Percentiles rank a stretch among this genome's conserved stretches.
Conservation (phyloP, 2,329 filamentous ascomycete species). For the Botryotinia globosa region DNA sequence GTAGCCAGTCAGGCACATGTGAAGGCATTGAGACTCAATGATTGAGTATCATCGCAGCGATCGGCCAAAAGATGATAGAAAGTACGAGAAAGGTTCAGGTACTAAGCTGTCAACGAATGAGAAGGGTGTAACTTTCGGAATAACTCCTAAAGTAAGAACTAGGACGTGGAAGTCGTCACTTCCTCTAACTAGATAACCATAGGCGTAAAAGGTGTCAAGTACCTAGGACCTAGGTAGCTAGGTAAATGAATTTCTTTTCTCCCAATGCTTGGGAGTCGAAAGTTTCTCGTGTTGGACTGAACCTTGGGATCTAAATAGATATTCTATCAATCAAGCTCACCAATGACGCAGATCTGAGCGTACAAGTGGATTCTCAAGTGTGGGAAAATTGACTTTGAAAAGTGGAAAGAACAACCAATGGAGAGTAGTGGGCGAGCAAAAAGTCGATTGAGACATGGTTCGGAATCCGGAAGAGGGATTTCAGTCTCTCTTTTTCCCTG, state of each 20-base stretch:
- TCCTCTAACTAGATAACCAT: background rate
- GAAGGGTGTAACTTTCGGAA: background rate
- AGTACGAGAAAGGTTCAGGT: background rate
- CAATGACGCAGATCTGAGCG: constrained; percentile 10
- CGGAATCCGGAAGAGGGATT: constrained; percentile 1
- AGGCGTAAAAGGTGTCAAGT: background rate
- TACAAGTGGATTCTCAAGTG: background rate
- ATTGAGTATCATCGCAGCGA: background rate
- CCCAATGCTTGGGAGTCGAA: background rate
- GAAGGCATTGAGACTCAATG: background rate
- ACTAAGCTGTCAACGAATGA: background rate
- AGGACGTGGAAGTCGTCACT: background rate
- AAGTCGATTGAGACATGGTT: background rate
- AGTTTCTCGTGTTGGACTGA: constrained; percentile 14
- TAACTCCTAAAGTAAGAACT: background rate
- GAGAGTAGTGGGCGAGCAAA: background rate
- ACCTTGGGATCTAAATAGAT: constrained; percentile 12
- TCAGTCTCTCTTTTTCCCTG: background rate
- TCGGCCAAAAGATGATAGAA: background rate
- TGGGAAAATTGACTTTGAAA: background rate
- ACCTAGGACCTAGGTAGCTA: background rate
- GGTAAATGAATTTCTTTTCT: background rate
- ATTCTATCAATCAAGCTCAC: background rate
- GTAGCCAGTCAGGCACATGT: constrained; percentile 6
- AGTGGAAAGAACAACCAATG: background rate